These are phyloP conservation scores for Coemansia sp. DNA, from an alignment of 192 early-diverging fungal species.

Conservation along the genomic window DNA sequence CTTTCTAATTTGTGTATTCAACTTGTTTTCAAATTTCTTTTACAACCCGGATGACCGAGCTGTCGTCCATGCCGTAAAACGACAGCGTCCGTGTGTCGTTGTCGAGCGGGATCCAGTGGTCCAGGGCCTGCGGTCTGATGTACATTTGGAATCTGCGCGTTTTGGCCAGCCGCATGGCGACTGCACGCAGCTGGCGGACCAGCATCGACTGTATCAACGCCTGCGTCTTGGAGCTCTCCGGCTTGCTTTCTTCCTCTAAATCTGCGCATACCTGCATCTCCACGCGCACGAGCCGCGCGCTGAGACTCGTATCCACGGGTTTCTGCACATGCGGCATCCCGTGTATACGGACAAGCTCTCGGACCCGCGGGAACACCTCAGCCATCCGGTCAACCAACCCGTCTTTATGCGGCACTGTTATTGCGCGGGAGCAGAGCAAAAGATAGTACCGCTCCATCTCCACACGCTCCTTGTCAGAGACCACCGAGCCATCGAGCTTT, in stretches of 20 bases:
- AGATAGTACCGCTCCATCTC: conserved; percentile 54
- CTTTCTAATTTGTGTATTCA: background rate
- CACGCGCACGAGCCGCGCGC: background rate
- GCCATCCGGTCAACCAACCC: background rate
- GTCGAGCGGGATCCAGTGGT: conserved; percentile 18
- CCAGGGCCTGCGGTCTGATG: conserved; percentile 2
- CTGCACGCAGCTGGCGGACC: conserved; percentile 31
- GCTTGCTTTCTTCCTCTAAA: too few relatives aligned
- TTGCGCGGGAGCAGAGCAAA: conserved; percentile 8
- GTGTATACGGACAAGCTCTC: conserved; percentile 15
- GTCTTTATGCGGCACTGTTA: background rate
- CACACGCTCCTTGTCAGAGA: conserved; percentile 24
- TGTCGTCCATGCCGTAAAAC: conserved; percentile 32
- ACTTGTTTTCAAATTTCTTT: background rate
- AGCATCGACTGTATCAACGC: conserved; percentile 32
- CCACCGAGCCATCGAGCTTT: conserved; percentile 27
- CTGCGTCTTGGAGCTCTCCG: background rate
- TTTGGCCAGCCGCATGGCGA: conserved; percentile 22
- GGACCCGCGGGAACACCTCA: conserved; percentile 12
- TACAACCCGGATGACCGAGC: conserved; percentile 18
- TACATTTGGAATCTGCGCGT: background rate
- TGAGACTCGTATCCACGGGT: background rate
- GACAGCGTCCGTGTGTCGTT: conserved; percentile 21
- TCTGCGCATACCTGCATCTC: background rate
- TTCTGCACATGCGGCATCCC: conserved; percentile 1